phyloP scores from a whole-genome alignment of 2,329 filamentous ascomycete genomes.

The Fusarium illudens region DNA sequence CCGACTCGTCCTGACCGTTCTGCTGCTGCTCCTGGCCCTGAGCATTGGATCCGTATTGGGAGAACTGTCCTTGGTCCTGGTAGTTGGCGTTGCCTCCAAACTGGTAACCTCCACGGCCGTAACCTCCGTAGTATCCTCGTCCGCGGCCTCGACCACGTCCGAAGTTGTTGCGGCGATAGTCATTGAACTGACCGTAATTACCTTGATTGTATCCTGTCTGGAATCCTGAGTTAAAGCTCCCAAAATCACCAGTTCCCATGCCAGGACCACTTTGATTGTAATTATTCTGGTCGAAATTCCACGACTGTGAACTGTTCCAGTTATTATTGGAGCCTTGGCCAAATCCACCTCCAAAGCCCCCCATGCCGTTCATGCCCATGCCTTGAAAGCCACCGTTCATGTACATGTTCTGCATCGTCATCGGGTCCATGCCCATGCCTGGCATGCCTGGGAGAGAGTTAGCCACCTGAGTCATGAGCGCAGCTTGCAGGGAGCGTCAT shows the following conservation, averaged over 20 bases:
- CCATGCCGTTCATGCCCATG: conserved; percentile 83
- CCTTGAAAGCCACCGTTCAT: conserved; percentile 82
- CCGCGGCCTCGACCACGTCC: conserved; percentile 73
- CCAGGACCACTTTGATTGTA: conserved; percentile 86
- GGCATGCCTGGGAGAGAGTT: conserved; percentile 69
- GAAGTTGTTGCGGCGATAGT: conserved; percentile 75
- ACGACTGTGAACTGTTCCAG: conserved; percentile 83
- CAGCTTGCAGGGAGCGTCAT: too few relatives aligned
- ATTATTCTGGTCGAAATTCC: conserved; percentile 89
- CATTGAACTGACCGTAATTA: conserved; percentile 86
- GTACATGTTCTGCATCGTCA: conserved; percentile 78
- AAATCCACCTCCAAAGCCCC: conserved; percentile 72
- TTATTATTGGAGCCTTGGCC: conserved; percentile 74
- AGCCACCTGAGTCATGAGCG: conserved; percentile 34
- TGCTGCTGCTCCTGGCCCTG: conserved; percentile 37
- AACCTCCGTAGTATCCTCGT: conserved; percentile 66
- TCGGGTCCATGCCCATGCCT: conserved; percentile 85
- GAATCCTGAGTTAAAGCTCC: conserved; percentile 80
- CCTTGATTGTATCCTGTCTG: conserved; percentile 82
- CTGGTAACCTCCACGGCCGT: conserved; percentile 64
- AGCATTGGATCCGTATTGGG: conserved; percentile 41
- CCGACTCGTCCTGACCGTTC: conserved; percentile 31
- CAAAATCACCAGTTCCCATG: conserved; percentile 83
- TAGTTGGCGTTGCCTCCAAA: conserved; percentile 52
- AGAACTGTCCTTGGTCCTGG: conserved; percentile 46